phyloP scores from a whole-genome alignment of 2,329 filamentous ascomycete genomes.

The Davidsoniella virescens region DNA sequence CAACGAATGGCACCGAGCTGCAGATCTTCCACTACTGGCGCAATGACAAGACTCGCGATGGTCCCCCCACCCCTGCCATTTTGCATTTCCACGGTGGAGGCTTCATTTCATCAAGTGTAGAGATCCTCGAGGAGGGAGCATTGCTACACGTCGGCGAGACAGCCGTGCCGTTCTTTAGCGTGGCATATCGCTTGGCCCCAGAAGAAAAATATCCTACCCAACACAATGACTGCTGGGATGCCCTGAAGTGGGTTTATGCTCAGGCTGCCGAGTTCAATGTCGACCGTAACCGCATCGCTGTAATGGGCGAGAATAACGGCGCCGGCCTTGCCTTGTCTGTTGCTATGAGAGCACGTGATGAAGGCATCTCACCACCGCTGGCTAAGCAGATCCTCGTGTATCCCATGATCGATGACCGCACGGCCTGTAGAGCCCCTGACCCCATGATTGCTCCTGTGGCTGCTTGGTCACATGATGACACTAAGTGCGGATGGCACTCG shows the following conservation, averaged over 20 bases:
- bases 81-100: conserved; percentile 28
- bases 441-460: conserved; percentile 4
- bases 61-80: conserved; percentile 17
- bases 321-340: conserved; percentile 14
- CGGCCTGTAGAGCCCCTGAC: conserved; percentile 7
- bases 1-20: conserved; percentile 1
- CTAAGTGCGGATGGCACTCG: conserved; percentile 16
- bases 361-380: conserved; percentile 16
- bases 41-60: neutral
- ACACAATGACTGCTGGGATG: conserved; percentile 23
- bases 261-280: conserved; percentile 16
- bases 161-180: conserved; percentile 21
- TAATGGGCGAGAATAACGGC: conserved; percentile 16
- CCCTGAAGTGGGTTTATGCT: conserved; percentile 16
- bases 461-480: conserved; percentile 15
- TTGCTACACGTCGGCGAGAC: conserved; percentile 22
- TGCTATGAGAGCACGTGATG: conserved; percentile 25
- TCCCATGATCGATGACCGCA: conserved; percentile 22
- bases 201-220: conserved; percentile 23
- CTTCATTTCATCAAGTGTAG: conserved; percentile 21
- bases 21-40: conserved; percentile 7
- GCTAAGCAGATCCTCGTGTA: conserved; percentile 20
- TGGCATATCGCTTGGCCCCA: conserved; percentile 28
- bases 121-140: conserved; percentile 22
- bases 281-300: conserved; percentile 14